phyloP scores from a whole-genome alignment of 2,329 filamentous ascomycete species.

The Simplicillium sp. region DNA sequence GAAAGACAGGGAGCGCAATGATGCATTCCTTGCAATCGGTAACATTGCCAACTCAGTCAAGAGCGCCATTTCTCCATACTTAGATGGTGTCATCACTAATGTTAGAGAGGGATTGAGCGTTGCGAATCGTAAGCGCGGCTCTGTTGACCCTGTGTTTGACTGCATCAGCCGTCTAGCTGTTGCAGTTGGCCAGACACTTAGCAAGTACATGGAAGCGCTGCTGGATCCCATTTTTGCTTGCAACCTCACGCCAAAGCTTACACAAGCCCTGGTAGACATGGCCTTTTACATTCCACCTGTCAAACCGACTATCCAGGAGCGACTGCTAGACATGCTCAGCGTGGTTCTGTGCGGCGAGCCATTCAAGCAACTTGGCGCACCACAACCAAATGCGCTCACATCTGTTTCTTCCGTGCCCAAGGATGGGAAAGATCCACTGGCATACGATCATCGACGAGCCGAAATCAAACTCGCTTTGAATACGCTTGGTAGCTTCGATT shows the following conservation, averaged over 20 bases:
- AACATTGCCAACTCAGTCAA: constrained; percentile 95
- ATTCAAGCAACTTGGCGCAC: constrained; percentile 86
- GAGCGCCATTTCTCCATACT: constrained; percentile 86
- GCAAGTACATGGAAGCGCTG: constrained; percentile 95
- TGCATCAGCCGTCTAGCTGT: constrained; percentile 95
- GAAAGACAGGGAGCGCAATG: constrained; percentile 87
- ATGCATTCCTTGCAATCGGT: constrained; percentile 91
- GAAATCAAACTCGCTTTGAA: constrained; percentile 91
- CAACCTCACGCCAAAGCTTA: constrained; percentile 85
- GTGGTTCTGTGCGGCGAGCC: constrained; percentile 86
- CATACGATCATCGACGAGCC: constrained; percentile 70
- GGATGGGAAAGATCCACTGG: constrained; percentile 74
- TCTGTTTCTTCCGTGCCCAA: constrained; percentile 77
- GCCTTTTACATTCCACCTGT: constrained; percentile 97
- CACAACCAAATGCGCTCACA: constrained; percentile 69
- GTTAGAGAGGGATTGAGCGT: constrained; percentile 83
- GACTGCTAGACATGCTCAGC: constrained; percentile 88
- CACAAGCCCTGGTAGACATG: constrained; percentile 95
- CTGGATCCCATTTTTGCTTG: constrained; percentile 96
- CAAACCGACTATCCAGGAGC: constrained; percentile 85
- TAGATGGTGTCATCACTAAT: constrained; percentile 88
- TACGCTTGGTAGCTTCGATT: constrained; percentile 96
- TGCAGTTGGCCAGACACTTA: constrained; percentile 90
- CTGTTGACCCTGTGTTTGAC: constrained; percentile 79
- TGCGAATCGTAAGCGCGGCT: constrained; percentile 58